These are phyloP conservation scores for Rubia tinctorum DNA, from an alignment of 305 asterid genomes.

Conservation along the genomic window DNA sequence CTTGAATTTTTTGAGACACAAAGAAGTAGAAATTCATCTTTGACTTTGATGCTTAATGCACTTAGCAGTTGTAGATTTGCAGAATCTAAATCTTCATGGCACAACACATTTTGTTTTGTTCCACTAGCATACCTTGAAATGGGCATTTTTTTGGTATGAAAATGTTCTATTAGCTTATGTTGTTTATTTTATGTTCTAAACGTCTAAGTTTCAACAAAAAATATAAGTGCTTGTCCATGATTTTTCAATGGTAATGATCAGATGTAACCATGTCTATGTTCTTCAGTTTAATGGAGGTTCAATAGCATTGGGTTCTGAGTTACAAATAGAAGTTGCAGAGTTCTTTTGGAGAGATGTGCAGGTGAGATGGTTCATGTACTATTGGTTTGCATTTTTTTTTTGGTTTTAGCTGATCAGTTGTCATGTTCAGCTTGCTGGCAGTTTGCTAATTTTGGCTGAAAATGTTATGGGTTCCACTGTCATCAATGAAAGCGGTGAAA, in stretches of 20 bases:
- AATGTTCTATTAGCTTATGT: not conserved
- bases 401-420: constrained; percentile 26
- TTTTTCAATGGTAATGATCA: constrained; percentile 2
- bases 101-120: not conserved
- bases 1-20: not conserved
- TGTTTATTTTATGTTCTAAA: not conserved
- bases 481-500: constrained; percentile 52
- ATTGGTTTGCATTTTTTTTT: constrained; percentile 13
- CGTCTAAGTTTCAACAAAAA: not conserved
- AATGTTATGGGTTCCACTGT: constrained; percentile 68
- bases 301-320: constrained; percentile 83
- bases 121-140: not conserved
- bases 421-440: constrained; percentile 82
- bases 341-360: constrained; percentile 88
- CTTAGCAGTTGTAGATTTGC: not conserved
- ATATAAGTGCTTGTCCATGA: not conserved
- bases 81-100: not conserved
- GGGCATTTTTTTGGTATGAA: not conserved
- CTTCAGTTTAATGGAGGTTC: constrained; percentile 86
- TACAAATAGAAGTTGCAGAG: constrained; percentile 92
- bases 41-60: not conserved
- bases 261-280: constrained; percentile 22
- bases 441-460: constrained; percentile 74
- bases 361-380: constrained; percentile 43
- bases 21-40: not conserved